phyloP scores from a whole-genome alignment of 371 early-diverging fungal species.

The Quaeritorhiza haematococci region DNA sequence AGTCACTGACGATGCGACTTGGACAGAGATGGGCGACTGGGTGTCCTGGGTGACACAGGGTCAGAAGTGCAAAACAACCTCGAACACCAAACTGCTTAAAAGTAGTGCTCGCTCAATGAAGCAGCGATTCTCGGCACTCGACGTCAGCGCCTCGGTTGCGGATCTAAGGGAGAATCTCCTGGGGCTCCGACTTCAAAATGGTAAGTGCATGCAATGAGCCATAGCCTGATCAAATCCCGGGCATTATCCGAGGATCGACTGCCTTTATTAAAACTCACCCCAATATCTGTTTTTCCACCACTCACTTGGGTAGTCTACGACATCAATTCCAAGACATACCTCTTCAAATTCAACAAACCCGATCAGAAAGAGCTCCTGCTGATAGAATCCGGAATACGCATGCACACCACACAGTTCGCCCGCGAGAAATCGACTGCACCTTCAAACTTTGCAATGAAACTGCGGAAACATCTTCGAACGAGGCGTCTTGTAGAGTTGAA shows the following conservation, averaged over 20 bases:
- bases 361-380: conserved; percentile 84
- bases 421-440: conserved; percentile 86
- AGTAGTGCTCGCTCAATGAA: conserved; percentile 36
- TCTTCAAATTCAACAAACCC: conserved; percentile 89
- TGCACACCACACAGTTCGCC: conserved; percentile 85
- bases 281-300: not conserved
- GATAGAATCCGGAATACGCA: conserved; percentile 88
- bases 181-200: conserved; percentile 84
- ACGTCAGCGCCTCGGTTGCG: conserved; percentile 76
- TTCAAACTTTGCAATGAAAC: conserved; percentile 81
- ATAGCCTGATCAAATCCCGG: not conserved
- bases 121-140: conserved; percentile 77
- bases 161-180: conserved; percentile 43
- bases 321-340: conserved; percentile 78
- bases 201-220: too few species aligned
- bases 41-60: too few species aligned
- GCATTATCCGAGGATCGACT: not conserved
- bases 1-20: too few species aligned
- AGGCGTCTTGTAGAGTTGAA: conserved; percentile 72
- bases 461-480: conserved; percentile 87
- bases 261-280: not conserved
- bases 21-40: too few species aligned
- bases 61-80: too few species aligned
- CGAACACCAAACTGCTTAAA: too few species aligned
- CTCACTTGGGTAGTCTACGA: conserved; percentile 86